A percentile compares a stretch with the other conserved stretches of the same genome.
Evolutionary conservation across 2,329 filamentous ascomycete species (phyloP).

Genomic region (Ophiostoma novo-ulmi): DNA sequence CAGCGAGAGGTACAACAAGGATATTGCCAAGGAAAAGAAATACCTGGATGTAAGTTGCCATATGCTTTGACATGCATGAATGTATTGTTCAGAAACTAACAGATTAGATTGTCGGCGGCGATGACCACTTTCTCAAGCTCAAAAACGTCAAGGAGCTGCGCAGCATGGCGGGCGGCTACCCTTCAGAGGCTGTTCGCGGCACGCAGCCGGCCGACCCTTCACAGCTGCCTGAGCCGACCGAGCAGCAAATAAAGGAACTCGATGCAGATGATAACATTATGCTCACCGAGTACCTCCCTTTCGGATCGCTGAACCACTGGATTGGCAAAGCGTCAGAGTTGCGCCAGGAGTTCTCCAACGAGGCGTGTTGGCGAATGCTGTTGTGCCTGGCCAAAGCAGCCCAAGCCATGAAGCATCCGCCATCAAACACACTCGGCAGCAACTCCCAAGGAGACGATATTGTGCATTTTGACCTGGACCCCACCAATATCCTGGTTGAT

Average conservation of each 20-base stretch:
- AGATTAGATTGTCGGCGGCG: conserved; percentile 14
- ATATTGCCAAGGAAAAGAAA: conserved; percentile 14
- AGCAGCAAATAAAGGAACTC: not conserved
- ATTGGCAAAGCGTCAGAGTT: not conserved
- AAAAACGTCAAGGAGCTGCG: conserved; percentile 19
- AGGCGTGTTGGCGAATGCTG: conserved; percentile 26
- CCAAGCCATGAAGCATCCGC: conserved; percentile 26
- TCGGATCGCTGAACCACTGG: conserved; percentile 23
- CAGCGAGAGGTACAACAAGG: not conserved
- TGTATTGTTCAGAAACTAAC: not conserved
- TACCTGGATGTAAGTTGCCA: conserved; percentile 12
- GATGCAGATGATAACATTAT: conserved; percentile 14
- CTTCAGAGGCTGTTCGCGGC: conserved; percentile 1
- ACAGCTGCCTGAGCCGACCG: not conserved
- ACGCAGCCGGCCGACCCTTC: conserved; percentile 16
- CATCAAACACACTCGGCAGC: conserved; percentile 1
- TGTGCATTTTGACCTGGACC: conserved; percentile 18
- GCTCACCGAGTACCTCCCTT: conserved; percentile 23
- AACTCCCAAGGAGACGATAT: not conserved
- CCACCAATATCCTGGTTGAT: conserved; percentile 26
- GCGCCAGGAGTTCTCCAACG: not conserved
- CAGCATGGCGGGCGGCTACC: conserved; percentile 8
- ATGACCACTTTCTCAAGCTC: conserved; percentile 22
- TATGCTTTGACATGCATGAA: not conserved
- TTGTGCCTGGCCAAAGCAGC: conserved; percentile 26